Conservation (phyloP, 192 early-diverging fungal species). For the Backusella parvicylindrica region DNA sequence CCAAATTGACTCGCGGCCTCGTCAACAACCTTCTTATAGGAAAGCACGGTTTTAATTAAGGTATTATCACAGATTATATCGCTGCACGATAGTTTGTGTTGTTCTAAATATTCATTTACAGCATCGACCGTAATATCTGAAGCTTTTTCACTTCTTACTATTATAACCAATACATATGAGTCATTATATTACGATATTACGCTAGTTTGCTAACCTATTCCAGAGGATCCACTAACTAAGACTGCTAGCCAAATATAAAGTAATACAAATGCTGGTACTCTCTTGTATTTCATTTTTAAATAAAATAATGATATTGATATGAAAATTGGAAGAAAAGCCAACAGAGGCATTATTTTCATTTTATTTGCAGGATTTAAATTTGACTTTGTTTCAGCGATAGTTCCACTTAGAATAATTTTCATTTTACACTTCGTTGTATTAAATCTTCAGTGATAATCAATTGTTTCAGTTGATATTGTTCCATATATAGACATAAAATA, state of each 20-base stretch:
- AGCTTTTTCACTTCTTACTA: background rate
- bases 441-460: background rate
- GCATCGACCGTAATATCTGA: background rate
- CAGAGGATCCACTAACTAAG: background rate
- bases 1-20: background rate
- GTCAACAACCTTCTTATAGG: background rate
- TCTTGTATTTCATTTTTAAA: slow-evolving; percentile 5
- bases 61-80: background rate
- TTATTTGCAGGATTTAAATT: slow-evolving; percentile 2
- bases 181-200: background rate
- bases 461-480: background rate
- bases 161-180: background rate
- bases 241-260: background rate
- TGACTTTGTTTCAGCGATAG: background rate
- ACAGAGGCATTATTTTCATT: background rate
- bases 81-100: background rate
- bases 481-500: background rate
- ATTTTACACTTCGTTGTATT: background rate
- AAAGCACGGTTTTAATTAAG: background rate
- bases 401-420: background rate
- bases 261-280: background rate
- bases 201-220: background rate
- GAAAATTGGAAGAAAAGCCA: slow-evolving; percentile 5
- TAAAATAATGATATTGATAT: background rate
- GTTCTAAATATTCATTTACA: background rate